phyloP scores from a whole-genome alignment of 129 eudicot species.

The Chrysanthemum seticuspe region DNA sequence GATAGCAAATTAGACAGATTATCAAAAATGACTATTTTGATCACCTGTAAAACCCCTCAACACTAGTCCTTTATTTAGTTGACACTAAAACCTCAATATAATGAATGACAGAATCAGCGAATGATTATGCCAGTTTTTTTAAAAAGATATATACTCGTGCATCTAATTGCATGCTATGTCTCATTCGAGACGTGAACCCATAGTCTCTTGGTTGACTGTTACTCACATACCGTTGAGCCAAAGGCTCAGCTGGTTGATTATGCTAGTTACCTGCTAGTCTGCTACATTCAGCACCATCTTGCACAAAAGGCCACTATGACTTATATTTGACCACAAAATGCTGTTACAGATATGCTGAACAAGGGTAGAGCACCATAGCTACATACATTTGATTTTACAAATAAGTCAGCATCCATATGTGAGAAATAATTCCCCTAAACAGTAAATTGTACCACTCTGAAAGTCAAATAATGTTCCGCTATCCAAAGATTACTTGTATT shows the following conservation, averaged over 20 bases:
- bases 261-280: not conserved
- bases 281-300: not conserved
- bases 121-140: not conserved
- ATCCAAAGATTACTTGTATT: conserved; percentile 20
- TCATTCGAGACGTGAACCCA: no score
- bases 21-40: no score
- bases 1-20: no score
- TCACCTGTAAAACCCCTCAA: no score
- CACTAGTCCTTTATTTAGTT: no score
- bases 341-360: not conserved
- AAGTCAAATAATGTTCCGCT: conserved; percentile 14
- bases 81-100: no score
- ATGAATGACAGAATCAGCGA: not conserved
- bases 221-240: no score
- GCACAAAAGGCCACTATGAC: not conserved
- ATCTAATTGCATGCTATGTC: no score
- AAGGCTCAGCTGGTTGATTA: not conserved
- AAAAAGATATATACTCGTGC: no score
- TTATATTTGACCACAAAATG: not conserved
- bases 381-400: conserved; percentile 30
- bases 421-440: conserved; percentile 23
- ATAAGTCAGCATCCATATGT: conserved; percentile 19
- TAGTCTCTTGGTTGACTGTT: no score
- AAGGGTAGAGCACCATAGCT: conserved; percentile 16
- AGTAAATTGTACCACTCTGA: conserved; percentile 12